A percentile compares a stretch with the other conserved stretches of the same genome.
Evolutionary conservation across 345 rosid genomes (phyloP).

Genomic region (Garcia nutans): DNA sequence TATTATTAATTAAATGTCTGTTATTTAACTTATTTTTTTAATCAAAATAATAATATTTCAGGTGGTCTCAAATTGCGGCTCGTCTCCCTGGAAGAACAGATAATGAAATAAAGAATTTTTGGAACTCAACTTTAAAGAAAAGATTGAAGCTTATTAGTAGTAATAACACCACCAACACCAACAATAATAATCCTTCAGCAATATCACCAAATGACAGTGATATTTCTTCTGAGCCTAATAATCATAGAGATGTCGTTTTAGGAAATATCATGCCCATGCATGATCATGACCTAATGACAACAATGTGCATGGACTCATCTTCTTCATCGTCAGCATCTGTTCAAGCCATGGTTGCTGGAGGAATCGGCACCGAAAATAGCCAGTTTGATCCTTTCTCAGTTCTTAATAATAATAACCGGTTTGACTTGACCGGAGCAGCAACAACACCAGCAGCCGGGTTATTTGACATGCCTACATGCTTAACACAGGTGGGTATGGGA

Average conservation of each 20-base stretch:
- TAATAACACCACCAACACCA: not conserved
- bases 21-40: not conserved
- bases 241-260: slow-evolving; percentile 23
- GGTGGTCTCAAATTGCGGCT: slow-evolving; percentile 97
- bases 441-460: slow-evolving; percentile 32
- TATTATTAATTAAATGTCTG: not conserved
- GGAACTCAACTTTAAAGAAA: slow-evolving; percentile 88
- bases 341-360: slow-evolving; percentile 29
- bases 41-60: slow-evolving; percentile 15
- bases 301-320: slow-evolving; percentile 52
- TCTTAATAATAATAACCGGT: slow-evolving; percentile 25
- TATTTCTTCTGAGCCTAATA: slow-evolving; percentile 47
- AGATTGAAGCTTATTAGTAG: slow-evolving; percentile 41
- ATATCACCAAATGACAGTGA: slow-evolving; percentile 62
- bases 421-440: slow-evolving; percentile 37
- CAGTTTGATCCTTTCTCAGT: slow-evolving; percentile 47
- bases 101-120: slow-evolving; percentile 90
- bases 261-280: slow-evolving; percentile 46
- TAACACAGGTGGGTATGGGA: slow-evolving; percentile 32
- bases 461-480: slow-evolving; percentile 39
- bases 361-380: slow-evolving; percentile 18
- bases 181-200: slow-evolving; percentile 29
- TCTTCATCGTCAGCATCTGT: slow-evolving; percentile 46
- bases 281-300: slow-evolving; percentile 43
- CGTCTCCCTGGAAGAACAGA: slow-evolving; percentile 90